These are phyloP conservation scores for Houttuynia cordata DNA, from an alignment of 164 flowering plant species.

Conservation along the genomic window DNA sequence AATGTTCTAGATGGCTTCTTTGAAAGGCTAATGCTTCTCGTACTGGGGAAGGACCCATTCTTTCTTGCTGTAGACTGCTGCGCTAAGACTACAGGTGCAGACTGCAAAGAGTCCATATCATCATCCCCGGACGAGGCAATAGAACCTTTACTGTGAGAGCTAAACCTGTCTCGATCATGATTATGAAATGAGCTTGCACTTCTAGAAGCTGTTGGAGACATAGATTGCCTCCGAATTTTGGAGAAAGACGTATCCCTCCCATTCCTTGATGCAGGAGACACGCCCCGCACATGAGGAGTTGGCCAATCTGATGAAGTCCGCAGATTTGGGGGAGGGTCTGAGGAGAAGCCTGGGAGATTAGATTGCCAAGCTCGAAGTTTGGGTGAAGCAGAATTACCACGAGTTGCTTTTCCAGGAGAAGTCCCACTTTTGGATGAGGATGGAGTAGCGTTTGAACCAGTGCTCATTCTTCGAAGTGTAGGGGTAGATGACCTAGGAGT, in stretches of 20 bases:
- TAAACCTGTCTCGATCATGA: constrained; percentile 61
- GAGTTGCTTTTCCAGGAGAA: constrained; percentile 56
- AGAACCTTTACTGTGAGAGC: constrained; percentile 76
- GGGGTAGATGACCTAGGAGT: constrained; percentile 66
- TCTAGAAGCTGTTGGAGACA: constrained; percentile 88
- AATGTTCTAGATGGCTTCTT: constrained; percentile 43
- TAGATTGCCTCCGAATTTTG: constrained; percentile 52
- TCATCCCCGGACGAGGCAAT: constrained; percentile 85
- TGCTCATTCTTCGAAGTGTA: constrained; percentile 55
- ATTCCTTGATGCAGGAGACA: constrained; percentile 87
- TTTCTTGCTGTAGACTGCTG: constrained; percentile 29
- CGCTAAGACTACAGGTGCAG: constrained; percentile 33
- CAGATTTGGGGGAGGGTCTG: constrained; percentile 90
- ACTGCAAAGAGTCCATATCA: constrained; percentile 71
- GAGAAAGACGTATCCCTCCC: constrained; percentile 36
- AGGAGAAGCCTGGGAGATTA: constrained; percentile 80
- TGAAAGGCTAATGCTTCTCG: constrained; percentile 31
- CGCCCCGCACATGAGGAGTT: constrained; percentile 77
- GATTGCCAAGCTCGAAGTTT: constrained; percentile 81
- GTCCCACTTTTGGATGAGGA: constrained; percentile 46
- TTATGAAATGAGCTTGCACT: constrained; percentile 65
- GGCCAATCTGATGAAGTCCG: constrained; percentile 94
- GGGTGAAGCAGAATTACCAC: constrained; percentile 86
- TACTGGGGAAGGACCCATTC: constrained; percentile 36
- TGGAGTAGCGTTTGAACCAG: constrained; percentile 37